phyloP scores from a whole-genome alignment of 805 yeast species.

The Saturnispora zaruensis region DNA sequence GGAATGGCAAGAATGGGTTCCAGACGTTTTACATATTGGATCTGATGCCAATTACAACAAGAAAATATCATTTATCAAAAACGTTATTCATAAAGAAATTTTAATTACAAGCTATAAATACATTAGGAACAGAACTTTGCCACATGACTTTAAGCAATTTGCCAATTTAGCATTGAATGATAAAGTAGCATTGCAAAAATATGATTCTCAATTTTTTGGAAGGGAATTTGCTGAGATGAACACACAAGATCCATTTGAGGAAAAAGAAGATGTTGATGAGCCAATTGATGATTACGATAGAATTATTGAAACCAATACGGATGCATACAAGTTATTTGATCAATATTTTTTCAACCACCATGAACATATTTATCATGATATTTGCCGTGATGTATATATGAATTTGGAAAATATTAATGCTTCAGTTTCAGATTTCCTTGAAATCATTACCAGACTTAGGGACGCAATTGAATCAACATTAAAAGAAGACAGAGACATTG shows the following conservation, averaged over 20 bases:
- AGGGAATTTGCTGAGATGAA: conserved; percentile 17
- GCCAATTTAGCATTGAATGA: conserved; percentile 36
- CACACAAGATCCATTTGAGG: conserved; percentile 13
- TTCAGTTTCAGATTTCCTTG: conserved; percentile 23
- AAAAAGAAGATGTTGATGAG: conserved; percentile 10
- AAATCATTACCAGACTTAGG: conserved; percentile 20
- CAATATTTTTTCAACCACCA: conserved; percentile 29
- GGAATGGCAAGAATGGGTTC: conserved; percentile 96
- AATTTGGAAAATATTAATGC: conserved; percentile 26
- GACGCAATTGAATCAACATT: conserved; percentile 13
- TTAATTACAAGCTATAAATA: conserved; percentile 70
- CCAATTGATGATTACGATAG: conserved; percentile 16
- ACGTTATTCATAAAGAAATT: conserved; percentile 75
- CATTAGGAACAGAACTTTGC: conserved; percentile 58
- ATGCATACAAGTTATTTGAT: conserved; percentile 25
- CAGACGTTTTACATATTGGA: conserved; percentile 39
- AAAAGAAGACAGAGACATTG: conserved; percentile 13
- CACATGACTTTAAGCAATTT: conserved; percentile 44
- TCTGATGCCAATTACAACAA: conserved; percentile 56
- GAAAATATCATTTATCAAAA: conserved; percentile 59
- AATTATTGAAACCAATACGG: conserved; percentile 19
- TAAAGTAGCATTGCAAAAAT: conserved; percentile 29
- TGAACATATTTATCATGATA: conserved; percentile 27
- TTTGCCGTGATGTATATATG: conserved; percentile 27
- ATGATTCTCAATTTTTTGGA: conserved; percentile 32